phyloP scores from a whole-genome alignment of 2,329 filamentous ascomycete genomes.

The Penicillium occitanis region DNA sequence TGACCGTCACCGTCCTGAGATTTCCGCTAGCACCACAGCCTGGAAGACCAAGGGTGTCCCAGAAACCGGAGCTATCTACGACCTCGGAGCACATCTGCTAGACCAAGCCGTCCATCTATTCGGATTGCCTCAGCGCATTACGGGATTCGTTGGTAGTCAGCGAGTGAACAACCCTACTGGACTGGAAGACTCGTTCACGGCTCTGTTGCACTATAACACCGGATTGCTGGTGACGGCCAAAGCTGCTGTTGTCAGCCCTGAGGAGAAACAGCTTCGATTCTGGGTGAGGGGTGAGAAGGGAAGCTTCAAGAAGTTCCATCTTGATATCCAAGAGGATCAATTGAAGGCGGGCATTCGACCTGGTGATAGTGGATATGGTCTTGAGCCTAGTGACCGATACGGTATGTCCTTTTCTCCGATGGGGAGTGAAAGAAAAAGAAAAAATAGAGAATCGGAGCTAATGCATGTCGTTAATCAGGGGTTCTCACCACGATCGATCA shows the following conservation, averaged over 20 bases:
- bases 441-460: conserved; percentile 5
- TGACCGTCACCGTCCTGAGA: conserved; percentile 66
- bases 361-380: conserved; percentile 63
- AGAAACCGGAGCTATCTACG: conserved; percentile 69
- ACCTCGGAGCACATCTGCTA: conserved; percentile 72
- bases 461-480: conserved; percentile 25
- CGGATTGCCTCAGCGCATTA: conserved; percentile 66
- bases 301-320: conserved; percentile 68
- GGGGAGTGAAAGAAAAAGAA: background rate
- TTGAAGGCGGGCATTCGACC: conserved; percentile 64
- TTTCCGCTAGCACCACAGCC: conserved; percentile 46
- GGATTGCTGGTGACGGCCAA: conserved; percentile 68
- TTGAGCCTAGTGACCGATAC: conserved; percentile 59
- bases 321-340: conserved; percentile 76
- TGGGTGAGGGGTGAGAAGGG: conserved; percentile 75
- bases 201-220: conserved; percentile 64
- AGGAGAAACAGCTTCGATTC: conserved; percentile 69
- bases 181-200: conserved; percentile 56
- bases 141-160: conserved; percentile 67
- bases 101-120: conserved; percentile 73
- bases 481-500: conserved; percentile 54
- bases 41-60: conserved; percentile 70
- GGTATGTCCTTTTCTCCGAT: conserved; percentile 43
- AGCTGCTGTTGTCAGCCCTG: conserved; percentile 66
- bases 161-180: conserved; percentile 56